Evolutionary conservation across 371 early-diverging fungal genomes (phyloP).

Genomic region (Blyttiomyces sp.): DNA sequence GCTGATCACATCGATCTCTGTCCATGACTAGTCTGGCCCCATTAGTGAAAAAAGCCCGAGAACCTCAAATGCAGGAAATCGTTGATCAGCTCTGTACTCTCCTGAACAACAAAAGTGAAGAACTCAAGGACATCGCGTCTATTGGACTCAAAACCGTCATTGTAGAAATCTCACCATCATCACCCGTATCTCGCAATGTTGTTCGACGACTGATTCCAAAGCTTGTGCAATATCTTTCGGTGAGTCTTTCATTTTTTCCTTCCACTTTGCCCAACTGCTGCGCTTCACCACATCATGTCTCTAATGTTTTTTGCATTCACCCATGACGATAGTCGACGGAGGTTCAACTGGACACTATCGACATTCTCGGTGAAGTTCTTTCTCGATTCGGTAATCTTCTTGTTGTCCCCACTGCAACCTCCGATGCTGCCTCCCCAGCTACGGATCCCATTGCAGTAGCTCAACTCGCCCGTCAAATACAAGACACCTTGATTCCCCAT

Average conservation of each 20-base stretch:
- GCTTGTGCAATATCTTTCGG: constrained; percentile 56
- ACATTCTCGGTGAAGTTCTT: constrained; percentile 79
- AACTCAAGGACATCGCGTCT: constrained; percentile 68
- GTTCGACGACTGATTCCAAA: constrained; percentile 62
- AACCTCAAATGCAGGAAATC: constrained; percentile 62
- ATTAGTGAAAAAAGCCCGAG: constrained; percentile 68
- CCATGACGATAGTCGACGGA: no score
- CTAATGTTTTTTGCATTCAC: no score
- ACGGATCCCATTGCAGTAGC: no score
- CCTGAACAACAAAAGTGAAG: constrained; percentile 32
- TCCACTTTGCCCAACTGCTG: no score
- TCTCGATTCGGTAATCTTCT: constrained; percentile 63
- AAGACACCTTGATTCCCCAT: constrained; percentile 61
- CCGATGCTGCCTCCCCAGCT: constrained; percentile 9
- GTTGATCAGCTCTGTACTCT: constrained; percentile 61
- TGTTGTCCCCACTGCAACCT: constrained; percentile 37
- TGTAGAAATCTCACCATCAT: constrained; percentile 56
- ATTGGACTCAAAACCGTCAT: constrained; percentile 83
- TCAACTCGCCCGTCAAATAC: constrained; percentile 56
- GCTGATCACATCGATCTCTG: neutral
- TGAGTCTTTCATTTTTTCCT: constrained; percentile 28
- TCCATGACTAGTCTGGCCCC: constrained; percentile 61
- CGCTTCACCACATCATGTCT: no score
- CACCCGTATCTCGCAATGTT: constrained; percentile 49
- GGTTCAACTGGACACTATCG: constrained; percentile 78